Base-by-base conservation (phyloP, 257 asterid genomes). In the Fraxinus anomala region DNA sequence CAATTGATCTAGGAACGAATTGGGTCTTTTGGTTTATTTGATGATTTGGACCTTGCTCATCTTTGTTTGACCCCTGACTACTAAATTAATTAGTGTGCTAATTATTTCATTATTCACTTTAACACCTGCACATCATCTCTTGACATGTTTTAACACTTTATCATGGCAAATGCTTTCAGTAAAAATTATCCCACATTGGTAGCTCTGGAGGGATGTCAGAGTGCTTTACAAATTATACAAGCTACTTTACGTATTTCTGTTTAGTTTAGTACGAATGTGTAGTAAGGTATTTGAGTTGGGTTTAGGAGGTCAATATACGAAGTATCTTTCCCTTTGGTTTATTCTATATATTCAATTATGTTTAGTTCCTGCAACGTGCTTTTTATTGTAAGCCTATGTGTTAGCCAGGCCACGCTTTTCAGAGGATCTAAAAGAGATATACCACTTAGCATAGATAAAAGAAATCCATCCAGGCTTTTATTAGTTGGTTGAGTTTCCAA, bases 351-450 rank as follows among this genome's bases (percentile, higher is more conserved):
- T 49, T 68, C 61, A 77, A 21, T 49, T 42, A 49, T 47, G 14
- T 37, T 11, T 49, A 28, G 31, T 61, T 34, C 72, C 34, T 39
- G 63, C 72, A 33, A 47, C 67, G 2, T 34, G 73, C 74, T 67
- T 72, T 80, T 67, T 49, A 37, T 4, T 72, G 39, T 66, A 13
- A 26, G 36, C 34, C 69, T 63, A 26, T 1, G 2, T 26, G 69
- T 63, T 30, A 70, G 75, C 68, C 23, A 28, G 26, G 73, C 67
- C 24, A 71, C 72, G 65, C 77, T 54, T 76, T 56, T 34, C 21
- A 54, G 65, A 47, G 67, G 72, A n/a, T 47, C 68, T 37, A 70
- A 65, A 74, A 49, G 49, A 68, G 80, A 65, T 33, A 61, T 34
- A 69, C 19, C 51, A 17, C 44, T 63, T 44, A 51, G 71, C 68